Base-by-base conservation (phyloP, 352 stramenopile species). In the Pythium dissimile region DNA sequence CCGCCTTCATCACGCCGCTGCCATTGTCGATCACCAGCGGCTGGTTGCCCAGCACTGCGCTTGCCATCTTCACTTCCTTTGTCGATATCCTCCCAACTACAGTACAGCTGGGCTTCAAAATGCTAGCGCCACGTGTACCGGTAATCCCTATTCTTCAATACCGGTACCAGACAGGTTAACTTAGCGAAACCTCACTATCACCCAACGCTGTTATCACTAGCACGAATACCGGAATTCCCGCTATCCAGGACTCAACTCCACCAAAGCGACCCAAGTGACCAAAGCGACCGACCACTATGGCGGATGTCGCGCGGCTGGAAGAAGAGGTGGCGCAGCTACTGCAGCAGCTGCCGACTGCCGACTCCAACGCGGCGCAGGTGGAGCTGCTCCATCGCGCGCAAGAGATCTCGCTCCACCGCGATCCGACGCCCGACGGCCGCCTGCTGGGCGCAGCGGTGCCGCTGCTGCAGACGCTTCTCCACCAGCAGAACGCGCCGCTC, bases 21-120 rank as follows among this genome's bases (percentile, higher is more conserved):
- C 83, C 83, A 73, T 93, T 93, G 72, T 93, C 83, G 66, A 93
- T 89, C 72, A 93, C 83, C 59, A 93, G 72, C 59, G 83, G 83
- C 77, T 93, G 83, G 70, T 93, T 93, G 32, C 80, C 77, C 69
- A 91, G 71, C 74, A 86, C 63, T 52, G 75, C 72, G 45, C 62
- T 67, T 50, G 75, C 68, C 77, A 88, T 88, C 27, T 21, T 51
- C 39, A 9, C 32, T 34, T 15, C 21, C 20, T 31, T 20, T 8
- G 21, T 21, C 27, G n/a, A 7, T 24, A 26, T 46, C 27, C 34
- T 10, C 6, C 10, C 35, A 41, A 28, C n/a, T 28, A 23, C 27
- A 37, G 32, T 47, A 23, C 7, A 27, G 37, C 27, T n/a, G 30
- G 41, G 54, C 54, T 62, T 63, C 55, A 63, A n/a, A 64, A 21